Base-by-base conservation (phyloP, 2,329 filamentous ascomycete genomes). In the Rugonectria rugulosa region DNA sequence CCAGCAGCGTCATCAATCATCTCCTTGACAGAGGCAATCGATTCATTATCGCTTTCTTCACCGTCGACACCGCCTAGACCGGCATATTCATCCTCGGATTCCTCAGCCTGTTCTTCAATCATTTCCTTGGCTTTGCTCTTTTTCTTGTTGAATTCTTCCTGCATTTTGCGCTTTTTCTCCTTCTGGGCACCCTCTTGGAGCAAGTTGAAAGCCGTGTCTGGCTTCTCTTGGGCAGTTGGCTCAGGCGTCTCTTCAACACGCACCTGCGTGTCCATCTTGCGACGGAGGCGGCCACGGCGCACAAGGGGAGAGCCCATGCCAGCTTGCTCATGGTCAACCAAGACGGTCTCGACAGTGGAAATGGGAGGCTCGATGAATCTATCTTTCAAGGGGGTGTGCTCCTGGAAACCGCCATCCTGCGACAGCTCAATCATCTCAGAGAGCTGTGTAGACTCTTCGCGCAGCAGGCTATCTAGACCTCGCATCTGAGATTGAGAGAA, bases 31-130 rank as follows among this genome's bases (percentile, higher is more conserved):
- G 90, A 82, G 24, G 87, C 87, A 53, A 90, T 86, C 29, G 74
- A 75, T 27, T 88, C 89, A 56, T 91, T 85, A 55, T 92, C 90
- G 51, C 88, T 88, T 61, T 94, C 91, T 63, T 98, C 94, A 57
- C 94, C 93, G 73, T 93, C 94, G 10, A 81, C 89, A 60, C 95
- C 95, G 63, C 95, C 95, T 9, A 99, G 81, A 5, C 95, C 95
- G 32, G 93, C 94, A 72, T 98, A 99, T 73, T 99, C 95, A 71
- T 99, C 95, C 70, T 99, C 96, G 0, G 95, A 99, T 75, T 99
- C 95, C 67, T 97, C 91, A 57, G 95, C 94, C 70, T 96, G 92
- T 63, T 97, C 95, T 62, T 98, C 86, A 31, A 99, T 82, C 83
- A 97, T 90, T 20, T 89, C 88, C 68, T 88, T 92, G 1, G 93